A percentile compares a stretch with the other conserved stretches of the same genome.
phyloP scores from a whole-genome alignment of 2,329 filamentous ascomycete species.

The Cladosporium velox region DNA sequence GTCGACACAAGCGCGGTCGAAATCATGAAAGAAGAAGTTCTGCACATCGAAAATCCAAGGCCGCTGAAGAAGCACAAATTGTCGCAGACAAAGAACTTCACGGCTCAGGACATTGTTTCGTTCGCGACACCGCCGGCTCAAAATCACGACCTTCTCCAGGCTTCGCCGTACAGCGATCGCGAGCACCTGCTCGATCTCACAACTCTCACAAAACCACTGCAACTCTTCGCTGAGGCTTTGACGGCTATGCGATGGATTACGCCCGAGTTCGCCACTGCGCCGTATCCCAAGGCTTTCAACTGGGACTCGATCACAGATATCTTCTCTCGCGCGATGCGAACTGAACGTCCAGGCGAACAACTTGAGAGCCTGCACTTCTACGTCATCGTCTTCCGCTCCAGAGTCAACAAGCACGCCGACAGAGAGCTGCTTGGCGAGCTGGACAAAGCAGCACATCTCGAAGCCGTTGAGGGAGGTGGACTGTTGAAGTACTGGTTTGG shows the following conservation, averaged over 20 bases:
- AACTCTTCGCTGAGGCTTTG: conserved; percentile 71
- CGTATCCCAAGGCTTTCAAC: conserved; percentile 76
- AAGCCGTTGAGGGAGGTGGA: conserved; percentile 77
- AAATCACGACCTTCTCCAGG: conserved; percentile 53
- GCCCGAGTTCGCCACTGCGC: conserved; percentile 73
- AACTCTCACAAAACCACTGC: conserved; percentile 65
- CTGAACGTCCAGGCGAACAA: background rate
- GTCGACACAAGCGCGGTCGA: background rate
- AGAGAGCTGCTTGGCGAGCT: conserved; percentile 68
- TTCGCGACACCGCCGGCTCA: background rate
- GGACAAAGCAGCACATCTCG: conserved; percentile 76
- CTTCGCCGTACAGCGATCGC: conserved; percentile 73
- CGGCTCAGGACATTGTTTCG: background rate
- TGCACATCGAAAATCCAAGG: background rate
- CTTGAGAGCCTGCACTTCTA: conserved; percentile 59
- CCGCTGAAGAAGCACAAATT: background rate
- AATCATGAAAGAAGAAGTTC: conserved; percentile 4
- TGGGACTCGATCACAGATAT: conserved; percentile 64
- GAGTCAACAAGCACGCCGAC: conserved; percentile 67
- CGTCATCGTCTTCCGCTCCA: conserved; percentile 80
- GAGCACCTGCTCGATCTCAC: conserved; percentile 73
- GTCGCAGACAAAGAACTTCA: conserved; percentile 16
- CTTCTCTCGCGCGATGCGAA: conserved; percentile 45
- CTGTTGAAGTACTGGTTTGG: conserved; percentile 95
- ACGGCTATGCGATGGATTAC: conserved; percentile 63